Conservation (phyloP, 345 rosid genomes). For the Draba incana region DNA sequence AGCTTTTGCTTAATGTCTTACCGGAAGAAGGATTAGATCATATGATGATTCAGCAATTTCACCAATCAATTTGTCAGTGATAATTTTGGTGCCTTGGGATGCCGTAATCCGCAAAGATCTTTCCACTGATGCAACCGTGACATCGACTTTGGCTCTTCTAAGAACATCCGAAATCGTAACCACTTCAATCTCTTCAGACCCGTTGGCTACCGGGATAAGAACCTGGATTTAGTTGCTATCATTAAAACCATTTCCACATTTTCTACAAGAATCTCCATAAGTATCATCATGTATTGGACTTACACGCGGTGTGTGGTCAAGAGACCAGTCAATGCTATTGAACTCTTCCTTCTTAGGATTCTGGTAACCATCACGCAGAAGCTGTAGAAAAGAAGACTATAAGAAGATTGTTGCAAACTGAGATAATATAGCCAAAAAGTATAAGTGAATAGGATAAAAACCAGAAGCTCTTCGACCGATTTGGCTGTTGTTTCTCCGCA, state of each 20-base stretch:
- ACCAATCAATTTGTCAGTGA: conserved; percentile 73
- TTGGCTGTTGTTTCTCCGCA: conserved; percentile 73
- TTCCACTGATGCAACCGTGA: conserved; percentile 82
- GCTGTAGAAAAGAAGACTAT: conserved; percentile 45
- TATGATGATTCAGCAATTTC: conserved; percentile 60
- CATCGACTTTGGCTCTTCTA: conserved; percentile 82
- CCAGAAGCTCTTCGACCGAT: conserved; percentile 67
- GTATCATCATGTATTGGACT: conserved; percentile 40
- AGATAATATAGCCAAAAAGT: neutral
- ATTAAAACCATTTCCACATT: conserved; percentile 17
- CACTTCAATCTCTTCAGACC: conserved; percentile 79
- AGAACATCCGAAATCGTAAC: conserved; percentile 72
- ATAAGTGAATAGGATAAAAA: conserved; percentile 35
- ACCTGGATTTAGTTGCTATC: conserved; percentile 51
- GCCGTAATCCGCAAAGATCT: conserved; percentile 59
- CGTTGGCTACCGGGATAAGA: conserved; percentile 86
- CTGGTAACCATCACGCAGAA: conserved; percentile 52
- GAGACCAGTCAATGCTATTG: conserved; percentile 73
- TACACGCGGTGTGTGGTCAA: conserved; percentile 66
- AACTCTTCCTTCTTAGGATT: conserved; percentile 63
- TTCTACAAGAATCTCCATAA: neutral
- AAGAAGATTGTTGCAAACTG: conserved; percentile 4
- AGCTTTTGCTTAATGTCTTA: conserved; percentile 36
- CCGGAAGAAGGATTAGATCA: conserved; percentile 88
- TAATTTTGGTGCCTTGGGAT: conserved; percentile 73